Evolutionary conservation across 495 filamentous ascomycete species (phyloP).

Genomic region (Bombardia bombarda): DNA sequence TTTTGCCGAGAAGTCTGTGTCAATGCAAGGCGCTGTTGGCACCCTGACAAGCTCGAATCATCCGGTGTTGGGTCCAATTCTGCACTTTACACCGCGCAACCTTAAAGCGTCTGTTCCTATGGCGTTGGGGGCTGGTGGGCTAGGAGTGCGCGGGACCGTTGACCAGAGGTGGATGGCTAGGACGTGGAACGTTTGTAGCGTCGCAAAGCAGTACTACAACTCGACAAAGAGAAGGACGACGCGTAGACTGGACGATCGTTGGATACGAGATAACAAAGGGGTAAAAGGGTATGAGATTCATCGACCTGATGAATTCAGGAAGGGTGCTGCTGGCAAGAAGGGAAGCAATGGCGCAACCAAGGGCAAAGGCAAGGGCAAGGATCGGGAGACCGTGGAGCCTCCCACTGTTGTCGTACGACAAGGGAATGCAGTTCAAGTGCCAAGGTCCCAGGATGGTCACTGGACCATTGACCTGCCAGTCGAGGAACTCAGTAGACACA

Average conservation of each 20-base stretch:
- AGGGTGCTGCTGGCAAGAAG: neutral
- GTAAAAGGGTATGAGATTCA: neutral
- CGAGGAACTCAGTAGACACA: too few relatives aligned
- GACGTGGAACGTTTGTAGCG: neutral
- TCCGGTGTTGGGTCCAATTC: neutral
- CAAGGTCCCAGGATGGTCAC: neutral
- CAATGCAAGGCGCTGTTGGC: neutral
- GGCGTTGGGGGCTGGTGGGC: neutral
- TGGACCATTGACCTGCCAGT: neutral
- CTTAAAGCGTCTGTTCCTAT: neutral
- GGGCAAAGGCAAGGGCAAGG: neutral
- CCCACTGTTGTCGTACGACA: too few relatives aligned
- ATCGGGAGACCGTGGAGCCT: too few relatives aligned
- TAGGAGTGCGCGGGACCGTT: neutral
- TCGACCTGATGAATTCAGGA: neutral
- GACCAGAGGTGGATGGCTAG: neutral
- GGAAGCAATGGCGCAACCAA: too few relatives aligned
- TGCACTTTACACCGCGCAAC: neutral
- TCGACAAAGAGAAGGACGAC: neutral
- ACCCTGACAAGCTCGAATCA: neutral
- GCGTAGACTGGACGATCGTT: neutral
- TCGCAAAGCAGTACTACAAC: neutral
- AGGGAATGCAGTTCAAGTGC: too few relatives aligned
- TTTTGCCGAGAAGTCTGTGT: neutral
- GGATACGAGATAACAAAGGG: neutral